Evolutionary conservation across 805 yeast genomes (phyloP), one percentile per base, ranked within the genome.

Genomic region (Zygosaccharomyces bailii): DNA sequence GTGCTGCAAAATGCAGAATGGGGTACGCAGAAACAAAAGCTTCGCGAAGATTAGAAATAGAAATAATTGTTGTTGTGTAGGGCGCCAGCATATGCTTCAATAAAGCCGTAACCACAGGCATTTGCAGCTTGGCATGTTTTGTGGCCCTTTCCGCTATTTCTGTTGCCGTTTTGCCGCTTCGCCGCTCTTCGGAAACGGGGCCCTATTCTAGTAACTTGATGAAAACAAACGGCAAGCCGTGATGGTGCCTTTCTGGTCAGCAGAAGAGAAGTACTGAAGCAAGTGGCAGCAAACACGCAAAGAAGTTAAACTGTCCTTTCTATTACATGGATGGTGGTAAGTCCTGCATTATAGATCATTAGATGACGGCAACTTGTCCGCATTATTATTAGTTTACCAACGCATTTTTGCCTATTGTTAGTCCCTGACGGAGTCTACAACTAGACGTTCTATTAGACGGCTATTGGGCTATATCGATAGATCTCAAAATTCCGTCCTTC

Each of bases 261-360:
- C 18, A 34, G 9, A 35, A 23, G 5, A 14, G 6, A 14, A 24
- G 20, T 18, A n/a, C 11, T 8, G 16, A 14, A 13, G 7, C 4
- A 14, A 37, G 23, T 11, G 13, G 21, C n/a, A 18, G 27, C 11
- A 37, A n/a, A 16, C 11, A 37, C 33, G 23, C 25, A 18, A 37
- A 13, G 14, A 10, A 17, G 21, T 9, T 17, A 16, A 37, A 5
- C 17, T 17, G 40, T 17, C 19, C 30, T 4, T 30, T 25, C 32
- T 32, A 16, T 18, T 37, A 17, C 32, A 25, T 37, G 29, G 32
- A 37, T 37, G 40, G 13, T 16, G 32, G 30, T 37, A 37, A 13
- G n/a, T 21, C 19, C 31, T 13, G 17, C 20, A 37, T 20, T n/a
- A 25, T 37, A 25, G 16, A 23, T 25, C 32, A 25, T 37, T 37